A percentile compares a stretch with the other conserved stretches of the same genome.
Evolutionary conservation across 2,329 filamentous ascomycete genomes (phyloP).

Genomic region (Aureobasidium lini): DNA sequence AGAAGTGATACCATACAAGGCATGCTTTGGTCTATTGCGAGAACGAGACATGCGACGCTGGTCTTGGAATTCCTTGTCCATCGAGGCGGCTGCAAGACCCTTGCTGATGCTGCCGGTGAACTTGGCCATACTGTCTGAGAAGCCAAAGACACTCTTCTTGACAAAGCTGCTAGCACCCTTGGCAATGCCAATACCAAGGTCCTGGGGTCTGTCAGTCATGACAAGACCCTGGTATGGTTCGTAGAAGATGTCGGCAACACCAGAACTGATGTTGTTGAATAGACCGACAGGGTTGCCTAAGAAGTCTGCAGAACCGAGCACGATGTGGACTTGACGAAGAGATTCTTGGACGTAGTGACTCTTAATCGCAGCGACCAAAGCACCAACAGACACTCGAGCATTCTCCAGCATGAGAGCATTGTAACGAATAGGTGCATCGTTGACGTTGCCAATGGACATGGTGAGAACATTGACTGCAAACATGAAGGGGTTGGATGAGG

Average conservation of each 20-base stretch:
- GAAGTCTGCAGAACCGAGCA: slow-evolving; percentile 95
- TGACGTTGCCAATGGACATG: slow-evolving; percentile 98
- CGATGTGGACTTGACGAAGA: slow-evolving; percentile 92
- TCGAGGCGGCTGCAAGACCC: slow-evolving; percentile 84
- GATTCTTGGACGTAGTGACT: slow-evolving; percentile 97
- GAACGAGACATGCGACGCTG: slow-evolving; percentile 87
- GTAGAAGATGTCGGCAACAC: slow-evolving; percentile 97
- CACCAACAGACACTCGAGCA: slow-evolving; percentile 77
- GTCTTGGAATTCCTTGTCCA: slow-evolving; percentile 98
- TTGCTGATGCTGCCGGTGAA: slow-evolving; percentile 97
- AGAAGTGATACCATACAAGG: slow-evolving; percentile 88
- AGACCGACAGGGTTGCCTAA: slow-evolving; percentile 93
- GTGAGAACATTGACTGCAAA: slow-evolving; percentile 98
- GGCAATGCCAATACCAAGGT: slow-evolving; percentile 88
- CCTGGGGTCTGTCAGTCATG: slow-evolving; percentile 89
- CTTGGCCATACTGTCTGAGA: slow-evolving; percentile 95
- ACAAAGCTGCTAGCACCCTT: slow-evolving; percentile 96
- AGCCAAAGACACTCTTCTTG: slow-evolving; percentile 97
- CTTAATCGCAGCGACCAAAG: slow-evolving; percentile 77
- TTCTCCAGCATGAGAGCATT: slow-evolving; percentile 95
- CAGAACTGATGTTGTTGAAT: slow-evolving; percentile 97
- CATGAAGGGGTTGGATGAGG: slow-evolving; percentile 86
- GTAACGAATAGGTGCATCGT: slow-evolving; percentile 88
- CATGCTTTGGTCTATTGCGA: slow-evolving; percentile 92
- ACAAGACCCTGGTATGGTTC: slow-evolving; percentile 97